phyloP scores from a whole-genome alignment of 1,284 basidiomycete species.

The Meira nashicola region DNA sequence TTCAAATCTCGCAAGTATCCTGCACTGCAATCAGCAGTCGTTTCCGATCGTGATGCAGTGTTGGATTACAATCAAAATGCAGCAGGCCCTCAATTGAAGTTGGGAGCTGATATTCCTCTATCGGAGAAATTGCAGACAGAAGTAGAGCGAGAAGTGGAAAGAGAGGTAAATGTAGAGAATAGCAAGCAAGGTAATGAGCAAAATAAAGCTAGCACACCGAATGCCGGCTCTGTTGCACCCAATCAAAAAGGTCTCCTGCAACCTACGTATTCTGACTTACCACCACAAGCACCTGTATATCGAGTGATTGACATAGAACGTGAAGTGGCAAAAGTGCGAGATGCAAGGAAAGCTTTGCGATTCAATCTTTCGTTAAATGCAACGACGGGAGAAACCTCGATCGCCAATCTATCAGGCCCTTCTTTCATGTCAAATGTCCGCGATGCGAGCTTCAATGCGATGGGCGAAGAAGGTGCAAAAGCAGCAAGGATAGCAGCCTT shows the following conservation, averaged over 20 bases:
- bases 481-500: slow-evolving; percentile 40
- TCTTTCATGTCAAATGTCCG: slow-evolving; percentile 29
- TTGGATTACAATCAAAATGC: slow-evolving; percentile 45
- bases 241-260: slow-evolving; percentile 45
- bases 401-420: background rate
- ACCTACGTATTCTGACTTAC: slow-evolving; percentile 69
- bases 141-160: slow-evolving; percentile 35
- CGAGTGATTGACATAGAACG: slow-evolving; percentile 81
- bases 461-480: slow-evolving; percentile 36
- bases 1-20: background rate
- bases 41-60: slow-evolving; percentile 39
- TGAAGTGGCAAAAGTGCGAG: slow-evolving; percentile 83
- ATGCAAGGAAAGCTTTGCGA: slow-evolving; percentile 59
- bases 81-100: slow-evolving; percentile 48
- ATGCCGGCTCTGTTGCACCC: background rate
- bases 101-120: slow-evolving; percentile 42
- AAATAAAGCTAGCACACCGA: background rate
- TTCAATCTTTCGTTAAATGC: slow-evolving; percentile 58
- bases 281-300: slow-evolving; percentile 71
- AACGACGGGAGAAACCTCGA: background rate
- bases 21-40: slow-evolving; percentile 20
- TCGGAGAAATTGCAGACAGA: slow-evolving; percentile 44
- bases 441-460: slow-evolving; percentile 27
- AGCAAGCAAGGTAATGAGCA: slow-evolving; percentile 14
- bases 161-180: slow-evolving; percentile 27